Base-by-base conservation (phyloP, 106 monocot genomes). In the Iris macrosiphon region DNA sequence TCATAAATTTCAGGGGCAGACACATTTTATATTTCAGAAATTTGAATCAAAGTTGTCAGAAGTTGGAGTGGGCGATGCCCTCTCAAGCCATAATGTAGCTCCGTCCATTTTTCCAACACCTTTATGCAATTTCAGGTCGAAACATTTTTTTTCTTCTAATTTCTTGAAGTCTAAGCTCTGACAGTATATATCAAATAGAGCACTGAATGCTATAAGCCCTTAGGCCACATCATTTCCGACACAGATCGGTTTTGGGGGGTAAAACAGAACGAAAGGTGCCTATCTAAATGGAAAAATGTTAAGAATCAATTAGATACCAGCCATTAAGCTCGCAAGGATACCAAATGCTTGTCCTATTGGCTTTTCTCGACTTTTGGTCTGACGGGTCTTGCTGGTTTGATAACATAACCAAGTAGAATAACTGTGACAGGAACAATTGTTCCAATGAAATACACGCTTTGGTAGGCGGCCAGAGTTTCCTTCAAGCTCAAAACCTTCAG, bases 401-500 rank as follows among this genome's bases (percentile, higher is more conserved):
- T 73, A n/a, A 89, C 61, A 30, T 78, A 61, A 3, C 90, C 66
- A 31, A 90, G 72, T 17, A 86, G 46, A 30, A 98, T 70, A 43
- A 86, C 29, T 37, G 75, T 7, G n/a, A 90, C 71, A 7, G 96
- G 96, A 68, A 98, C 52, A 45, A 90, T 45, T n/a, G 96, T 87
- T 44, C 90, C 96, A 1, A 90, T 72, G 38, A 80, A 98, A 53
- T 98, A 64, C 14, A 98, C 90, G 45, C 96, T 98, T 32, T 49
- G 41, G 65, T 98, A 96, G 10, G 95, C 39, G 4, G 82, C 85
- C 26, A 96, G 41, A 25, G 85, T 96, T 55, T 96, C 95, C 23
- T 78, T 49, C 53, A 96, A 61, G 85, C 95, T 89, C 82, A 96
- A 57, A 34, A 96, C 89, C 95, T 96, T 40, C 29, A 57, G 56